phyloP scores from a whole-genome alignment of 805 yeast genomes.

The Tetrapisispora pingtungensis region DNA sequence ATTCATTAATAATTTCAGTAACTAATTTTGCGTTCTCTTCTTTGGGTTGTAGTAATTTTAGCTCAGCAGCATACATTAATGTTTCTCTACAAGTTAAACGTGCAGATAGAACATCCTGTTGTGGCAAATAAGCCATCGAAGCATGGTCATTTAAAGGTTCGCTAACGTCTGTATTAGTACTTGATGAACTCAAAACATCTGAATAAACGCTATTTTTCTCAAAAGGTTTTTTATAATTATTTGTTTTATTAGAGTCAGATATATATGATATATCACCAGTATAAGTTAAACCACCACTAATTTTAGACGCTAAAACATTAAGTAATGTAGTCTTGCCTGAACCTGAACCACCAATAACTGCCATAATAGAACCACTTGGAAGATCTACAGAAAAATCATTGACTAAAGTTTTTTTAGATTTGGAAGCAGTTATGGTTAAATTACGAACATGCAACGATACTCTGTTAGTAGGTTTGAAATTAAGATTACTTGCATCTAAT shows the following conservation, averaged over 20 bases:
- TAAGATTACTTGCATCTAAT: constrained; percentile 17
- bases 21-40: constrained; percentile 42
- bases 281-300: constrained; percentile 32
- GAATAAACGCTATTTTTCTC: not conserved
- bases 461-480: constrained; percentile 16
- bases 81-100: constrained; percentile 67
- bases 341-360: constrained; percentile 83
- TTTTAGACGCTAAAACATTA: constrained; percentile 51
- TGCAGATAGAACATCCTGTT: constrained; percentile 64
- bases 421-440: constrained; percentile 20
- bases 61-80: constrained; percentile 56
- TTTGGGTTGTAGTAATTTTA: constrained; percentile 43
- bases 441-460: constrained; percentile 20
- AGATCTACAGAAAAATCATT: constrained; percentile 49
- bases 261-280: constrained; percentile 34
- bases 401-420: constrained; percentile 32
- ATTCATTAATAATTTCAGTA: constrained; percentile 47
- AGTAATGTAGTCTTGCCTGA: constrained; percentile 77
- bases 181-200: not conserved
- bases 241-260: constrained; percentile 5
- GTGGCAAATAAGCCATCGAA: constrained; percentile 52
- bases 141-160: constrained; percentile 5
- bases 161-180: not conserved
- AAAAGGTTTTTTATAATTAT: not conserved
- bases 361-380: constrained; percentile 53